Base-by-base conservation (phyloP, 106 monocot genomes). In the Phalaenopsis aphrodite region DNA sequence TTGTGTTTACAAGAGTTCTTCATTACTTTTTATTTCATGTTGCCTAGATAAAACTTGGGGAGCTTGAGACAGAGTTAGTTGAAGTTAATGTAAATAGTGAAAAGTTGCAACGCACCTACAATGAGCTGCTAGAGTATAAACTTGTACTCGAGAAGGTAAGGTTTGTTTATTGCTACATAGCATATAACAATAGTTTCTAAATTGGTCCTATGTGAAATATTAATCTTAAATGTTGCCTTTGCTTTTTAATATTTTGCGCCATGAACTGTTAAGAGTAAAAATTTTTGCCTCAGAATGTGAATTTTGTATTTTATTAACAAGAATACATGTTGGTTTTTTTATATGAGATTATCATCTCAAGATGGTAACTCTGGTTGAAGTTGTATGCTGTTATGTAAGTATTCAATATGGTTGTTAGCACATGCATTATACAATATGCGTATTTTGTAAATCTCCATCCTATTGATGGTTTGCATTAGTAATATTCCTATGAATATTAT, bases 31-130 rank as follows among this genome's bases (percentile, higher is more conserved):
- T 38, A 38, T 55, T 75, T 48, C 8, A 36, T 79, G 36, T 78
- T 57, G 49, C 0, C 73, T 80, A 99, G 98, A 83, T 91, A 81
- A 92, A 89, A 84, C 94, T 99, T 72, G 94, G 84, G 38, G 94
- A 99, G 23, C 84, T 94, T 76, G 98, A 99, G 89, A 82, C 92
- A 75, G 98, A 99, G 78, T 85, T 99, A 41, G 80, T 89, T 57
- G 98, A 99, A 86, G 86, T 93, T 77, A 94, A 99, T 87, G 78
- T 89, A 55, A 99, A 99, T 77, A 94, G 58, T 85, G 94, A 89
- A 78, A 99, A 94, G 82, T 77, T 99, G 74, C 91, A 87, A 79
- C 86, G 92, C 36, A 89, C 94, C 37, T 94, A 99, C 76, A 92
- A 93, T 80, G 98, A 99, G 80, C 85, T 99, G 23, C 71, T 91